Evolutionary conservation across 73 alveolate species (phyloP).

Genomic region (Tetrahymena thermophila): DNA sequence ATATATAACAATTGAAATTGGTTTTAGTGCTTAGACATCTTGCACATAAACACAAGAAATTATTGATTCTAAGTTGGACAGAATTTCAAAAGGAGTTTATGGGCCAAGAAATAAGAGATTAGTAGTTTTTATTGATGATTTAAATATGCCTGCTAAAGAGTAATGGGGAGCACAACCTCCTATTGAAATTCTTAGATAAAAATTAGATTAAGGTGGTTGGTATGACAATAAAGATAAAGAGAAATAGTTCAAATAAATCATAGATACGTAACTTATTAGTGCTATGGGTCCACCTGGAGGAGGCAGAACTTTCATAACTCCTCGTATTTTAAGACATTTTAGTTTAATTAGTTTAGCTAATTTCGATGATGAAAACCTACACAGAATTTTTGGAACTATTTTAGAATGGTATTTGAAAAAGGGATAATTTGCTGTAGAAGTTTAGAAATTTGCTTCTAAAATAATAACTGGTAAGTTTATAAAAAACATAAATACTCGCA

Average conservation of each 20-base stretch:
- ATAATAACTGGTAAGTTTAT: neutral
- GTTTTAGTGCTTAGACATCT: constrained; percentile 85
- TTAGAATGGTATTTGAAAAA: constrained; percentile 86
- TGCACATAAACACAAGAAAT: constrained; percentile 40
- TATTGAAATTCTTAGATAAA: constrained; percentile 84
- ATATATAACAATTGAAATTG: constrained; percentile 78
- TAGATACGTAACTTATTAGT: constrained; percentile 68
- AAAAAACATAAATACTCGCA: no score
- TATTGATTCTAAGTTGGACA: constrained; percentile 55
- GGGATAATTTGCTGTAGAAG: constrained; percentile 74
- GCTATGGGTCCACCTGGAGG: constrained; percentile 95
- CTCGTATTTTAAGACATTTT: constrained; percentile 82
- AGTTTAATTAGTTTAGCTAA: constrained; percentile 82
- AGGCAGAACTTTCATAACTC: constrained; percentile 86
- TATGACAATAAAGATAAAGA: constrained; percentile 74
- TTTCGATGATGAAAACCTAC: constrained; percentile 82
- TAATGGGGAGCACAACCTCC: constrained; percentile 96
- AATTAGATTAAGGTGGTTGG: constrained; percentile 89
- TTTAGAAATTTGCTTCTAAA: constrained; percentile 4
- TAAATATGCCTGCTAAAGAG: constrained; percentile 94
- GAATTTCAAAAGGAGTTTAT: constrained; percentile 63
- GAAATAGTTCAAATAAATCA: constrained; percentile 60
- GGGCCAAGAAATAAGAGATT: constrained; percentile 88
- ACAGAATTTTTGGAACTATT: constrained; percentile 91
- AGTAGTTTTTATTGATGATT: constrained; percentile 87